phyloP scores from a whole-genome alignment of 75 land plant species.

The Pinus tabuliformis region DNA sequence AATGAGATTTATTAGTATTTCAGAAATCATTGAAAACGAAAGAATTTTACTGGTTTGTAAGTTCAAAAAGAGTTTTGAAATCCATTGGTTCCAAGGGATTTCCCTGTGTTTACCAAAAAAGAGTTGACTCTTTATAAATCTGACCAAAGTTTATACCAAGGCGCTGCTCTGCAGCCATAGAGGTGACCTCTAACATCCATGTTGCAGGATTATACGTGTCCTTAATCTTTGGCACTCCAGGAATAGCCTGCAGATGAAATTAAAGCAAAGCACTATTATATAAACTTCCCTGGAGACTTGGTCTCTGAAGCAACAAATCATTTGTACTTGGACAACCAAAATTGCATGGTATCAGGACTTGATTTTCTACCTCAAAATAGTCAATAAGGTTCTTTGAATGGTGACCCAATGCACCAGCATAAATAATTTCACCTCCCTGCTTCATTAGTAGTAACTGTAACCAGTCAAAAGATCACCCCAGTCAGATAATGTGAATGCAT shows the following conservation, averaged over 20 bases:
- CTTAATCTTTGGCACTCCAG: slow-evolving; percentile 24
- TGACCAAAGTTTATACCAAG: slow-evolving; percentile 23
- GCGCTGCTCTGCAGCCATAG: slow-evolving; percentile 6
- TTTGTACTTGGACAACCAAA: not conserved
- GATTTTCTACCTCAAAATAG: slow-evolving; percentile 51
- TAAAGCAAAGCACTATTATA: not conserved
- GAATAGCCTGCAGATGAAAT: slow-evolving; percentile 10
- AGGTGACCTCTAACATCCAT: slow-evolving; percentile 39
- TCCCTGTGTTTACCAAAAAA: slow-evolving; percentile 14
- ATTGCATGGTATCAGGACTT: not conserved
- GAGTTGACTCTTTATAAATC: slow-evolving; percentile 6
- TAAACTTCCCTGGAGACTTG: not conserved
- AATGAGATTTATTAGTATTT: not conserved
- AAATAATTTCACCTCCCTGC: slow-evolving; percentile 58
- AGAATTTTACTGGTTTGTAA: not conserved
- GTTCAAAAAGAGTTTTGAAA: not conserved
- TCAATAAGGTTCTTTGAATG: slow-evolving; percentile 51
- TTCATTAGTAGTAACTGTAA: slow-evolving; percentile 73
- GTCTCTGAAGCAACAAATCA: not conserved
- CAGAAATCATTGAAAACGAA: not conserved
- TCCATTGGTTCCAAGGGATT: not conserved
- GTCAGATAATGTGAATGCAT: not conserved
- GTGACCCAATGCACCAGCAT: slow-evolving; percentile 54
- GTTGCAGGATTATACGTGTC: slow-evolving; percentile 28
- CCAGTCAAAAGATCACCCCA: not conserved